These are phyloP conservation scores for Lachancea sp. DNA, from an alignment of 805 yeast genomes.

Conservation along the genomic window DNA sequence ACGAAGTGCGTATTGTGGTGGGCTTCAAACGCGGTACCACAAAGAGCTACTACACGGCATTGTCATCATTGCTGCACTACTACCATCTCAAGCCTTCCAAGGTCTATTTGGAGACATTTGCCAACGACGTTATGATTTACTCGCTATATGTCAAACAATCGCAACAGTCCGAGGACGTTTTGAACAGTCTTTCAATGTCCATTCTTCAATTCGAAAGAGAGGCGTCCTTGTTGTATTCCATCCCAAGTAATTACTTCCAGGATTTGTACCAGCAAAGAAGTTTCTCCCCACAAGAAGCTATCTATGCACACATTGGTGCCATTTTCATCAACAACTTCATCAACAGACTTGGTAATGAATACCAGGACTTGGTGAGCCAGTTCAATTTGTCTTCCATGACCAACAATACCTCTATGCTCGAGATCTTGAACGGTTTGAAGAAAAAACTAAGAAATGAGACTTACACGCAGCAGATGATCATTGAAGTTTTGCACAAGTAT, in stretches of 20 bases:
- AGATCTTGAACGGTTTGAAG: slow-evolving; percentile 71
- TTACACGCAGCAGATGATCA: slow-evolving; percentile 77
- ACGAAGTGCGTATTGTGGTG: slow-evolving; percentile 81
- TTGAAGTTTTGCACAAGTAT: slow-evolving; percentile 66
- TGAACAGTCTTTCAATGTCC: slow-evolving; percentile 49
- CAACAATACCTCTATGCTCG: slow-evolving; percentile 56
- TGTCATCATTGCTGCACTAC: slow-evolving; percentile 79
- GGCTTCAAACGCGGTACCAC: slow-evolving; percentile 83
- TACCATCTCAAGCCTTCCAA: slow-evolving; percentile 79
- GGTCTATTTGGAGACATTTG: slow-evolving; percentile 89
- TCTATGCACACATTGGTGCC: slow-evolving; percentile 89
- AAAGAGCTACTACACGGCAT: slow-evolving; percentile 80
- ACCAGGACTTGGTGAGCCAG: slow-evolving; percentile 57
- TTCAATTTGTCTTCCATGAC: slow-evolving; percentile 40
- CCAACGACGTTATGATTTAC: slow-evolving; percentile 79
- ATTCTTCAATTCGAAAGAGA: slow-evolving; percentile 88
- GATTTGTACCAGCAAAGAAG: slow-evolving; percentile 64
- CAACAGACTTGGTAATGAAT: slow-evolving; percentile 90
- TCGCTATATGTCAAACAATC: slow-evolving; percentile 75
- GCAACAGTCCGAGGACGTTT: slow-evolving; percentile 38
- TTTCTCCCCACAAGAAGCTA: slow-evolving; percentile 87
- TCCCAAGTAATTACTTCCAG: slow-evolving; percentile 81
- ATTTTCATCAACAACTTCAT: slow-evolving; percentile 91
- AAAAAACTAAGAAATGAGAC: slow-evolving; percentile 90
- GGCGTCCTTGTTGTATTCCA: slow-evolving; percentile 84